Conservation (phyloP, 495 filamentous ascomycete genomes). For the Aspergillus incahuasiensis region DNA sequence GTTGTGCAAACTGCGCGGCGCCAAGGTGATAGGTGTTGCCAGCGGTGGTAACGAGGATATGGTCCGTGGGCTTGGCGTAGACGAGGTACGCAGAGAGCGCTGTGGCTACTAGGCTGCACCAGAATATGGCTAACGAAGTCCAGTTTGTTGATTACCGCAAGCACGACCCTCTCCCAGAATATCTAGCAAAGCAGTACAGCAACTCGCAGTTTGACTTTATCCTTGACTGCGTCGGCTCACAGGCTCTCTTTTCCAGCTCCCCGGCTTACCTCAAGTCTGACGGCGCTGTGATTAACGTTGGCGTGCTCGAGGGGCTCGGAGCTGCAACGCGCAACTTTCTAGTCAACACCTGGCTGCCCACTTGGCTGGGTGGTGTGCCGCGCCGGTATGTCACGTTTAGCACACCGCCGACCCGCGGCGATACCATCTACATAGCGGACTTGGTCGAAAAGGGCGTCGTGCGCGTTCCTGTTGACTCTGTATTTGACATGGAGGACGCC, state of each 20-base stretch:
- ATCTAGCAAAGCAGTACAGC: not conserved
- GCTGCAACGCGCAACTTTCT: not conserved
- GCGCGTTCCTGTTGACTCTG: not conserved
- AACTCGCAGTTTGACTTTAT: not conserved
- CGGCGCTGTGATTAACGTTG: not conserved
- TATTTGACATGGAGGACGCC: not conserved
- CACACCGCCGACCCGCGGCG: not conserved
- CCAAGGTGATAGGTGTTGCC: constrained; percentile 21
- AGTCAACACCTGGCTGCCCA: not conserved
- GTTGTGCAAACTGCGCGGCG: constrained; percentile 23
- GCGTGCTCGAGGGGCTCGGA: not conserved
- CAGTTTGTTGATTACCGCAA: not conserved
- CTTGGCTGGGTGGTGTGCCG: not conserved
- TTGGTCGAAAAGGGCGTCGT: not conserved
- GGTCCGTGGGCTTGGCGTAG: constrained; percentile 21
- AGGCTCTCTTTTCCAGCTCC: not conserved
- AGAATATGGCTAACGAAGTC: too few species aligned
- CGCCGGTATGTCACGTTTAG: not conserved
- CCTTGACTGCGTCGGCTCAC: not conserved
- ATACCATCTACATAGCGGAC: not conserved
- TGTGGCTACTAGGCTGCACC: too few species aligned
- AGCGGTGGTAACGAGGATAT: constrained; percentile 24
- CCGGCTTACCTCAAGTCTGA: not conserved
- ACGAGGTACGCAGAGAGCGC: constrained; percentile 15
- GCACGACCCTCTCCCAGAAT: not conserved